A percentile compares a stretch with the other conserved stretches of the same genome.
phyloP scores from a whole-genome alignment of 2,329 filamentous ascomycete genomes.

The Stenocarpella maydis region DNA sequence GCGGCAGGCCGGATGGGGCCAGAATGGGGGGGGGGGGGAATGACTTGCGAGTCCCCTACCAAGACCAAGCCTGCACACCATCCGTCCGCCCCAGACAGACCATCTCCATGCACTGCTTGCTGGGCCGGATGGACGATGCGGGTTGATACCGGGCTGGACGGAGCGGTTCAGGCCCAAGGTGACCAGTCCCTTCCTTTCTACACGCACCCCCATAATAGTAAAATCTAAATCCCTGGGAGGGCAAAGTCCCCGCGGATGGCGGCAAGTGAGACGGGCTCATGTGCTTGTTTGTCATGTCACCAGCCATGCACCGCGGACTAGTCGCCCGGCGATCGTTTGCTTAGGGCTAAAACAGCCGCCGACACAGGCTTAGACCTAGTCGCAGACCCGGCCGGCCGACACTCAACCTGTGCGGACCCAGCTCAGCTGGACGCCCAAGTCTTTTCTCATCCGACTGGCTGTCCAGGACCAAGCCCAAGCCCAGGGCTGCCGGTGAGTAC shows the following conservation, averaged over 20 bases:
- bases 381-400: slow-evolving; percentile 20
- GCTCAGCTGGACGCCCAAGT: not conserved
- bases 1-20: slow-evolving; percentile 18
- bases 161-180: not conserved
- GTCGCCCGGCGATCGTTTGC: slow-evolving; percentile 15
- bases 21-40: not conserved
- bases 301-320: slow-evolving; percentile 12
- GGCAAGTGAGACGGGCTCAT: slow-evolving; percentile 16
- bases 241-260: slow-evolving; percentile 16
- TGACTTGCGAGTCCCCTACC: not conserved
- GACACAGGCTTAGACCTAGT: slow-evolving; percentile 17
- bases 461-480: not conserved
- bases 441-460: not conserved
- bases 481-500: not conserved
- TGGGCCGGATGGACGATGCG: not conserved
- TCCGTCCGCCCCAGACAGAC: not conserved
- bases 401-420: slow-evolving; percentile 13
- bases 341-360: slow-evolving; percentile 21
- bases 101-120: slow-evolving; percentile 2
- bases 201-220: not conserved
- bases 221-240: not conserved
- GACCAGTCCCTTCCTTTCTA: not conserved
- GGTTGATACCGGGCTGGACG: not conserved
- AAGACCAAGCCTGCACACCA: slow-evolving; percentile 16
- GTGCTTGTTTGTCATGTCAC: slow-evolving; percentile 20